Conservation (phyloP, 805 yeast genomes). For the Candida peoriensis region DNA sequence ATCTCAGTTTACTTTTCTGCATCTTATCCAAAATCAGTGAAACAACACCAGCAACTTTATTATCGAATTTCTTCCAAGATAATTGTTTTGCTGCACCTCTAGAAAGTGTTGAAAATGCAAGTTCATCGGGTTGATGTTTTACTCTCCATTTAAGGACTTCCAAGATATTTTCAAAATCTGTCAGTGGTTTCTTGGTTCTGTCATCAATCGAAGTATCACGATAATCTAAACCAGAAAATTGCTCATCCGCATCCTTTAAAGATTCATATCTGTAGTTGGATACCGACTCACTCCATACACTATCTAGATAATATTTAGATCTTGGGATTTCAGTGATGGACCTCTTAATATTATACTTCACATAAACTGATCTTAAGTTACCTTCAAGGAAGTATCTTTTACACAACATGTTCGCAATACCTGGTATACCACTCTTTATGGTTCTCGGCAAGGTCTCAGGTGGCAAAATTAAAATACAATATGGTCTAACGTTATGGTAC, state of each 20-base stretch:
- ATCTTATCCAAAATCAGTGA: constrained; percentile 66
- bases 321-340: constrained; percentile 63
- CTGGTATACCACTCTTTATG: constrained; percentile 78
- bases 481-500: constrained; percentile 70
- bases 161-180: constrained; percentile 65
- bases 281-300: constrained; percentile 63
- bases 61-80: constrained; percentile 82
- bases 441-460: constrained; percentile 82
- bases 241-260: constrained; percentile 58
- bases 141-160: constrained; percentile 80
- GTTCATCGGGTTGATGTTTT: constrained; percentile 65
- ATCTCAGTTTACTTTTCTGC: constrained; percentile 54
- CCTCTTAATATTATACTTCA: constrained; percentile 67
- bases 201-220: constrained; percentile 74
- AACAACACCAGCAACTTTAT: constrained; percentile 69
- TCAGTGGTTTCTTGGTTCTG: constrained; percentile 66
- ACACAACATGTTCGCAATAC: constrained; percentile 86
- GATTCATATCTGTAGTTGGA: constrained; percentile 61
- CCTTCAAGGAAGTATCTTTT: constrained; percentile 77
- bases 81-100: constrained; percentile 45
- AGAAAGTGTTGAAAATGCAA: constrained; percentile 55
- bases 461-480: constrained; percentile 76
- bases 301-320: constrained; percentile 74
- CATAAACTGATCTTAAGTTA: constrained; percentile 68
- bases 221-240: constrained; percentile 76